phyloP scores from a whole-genome alignment of 805 yeast species.

The Kazachstania viticola region DNA sequence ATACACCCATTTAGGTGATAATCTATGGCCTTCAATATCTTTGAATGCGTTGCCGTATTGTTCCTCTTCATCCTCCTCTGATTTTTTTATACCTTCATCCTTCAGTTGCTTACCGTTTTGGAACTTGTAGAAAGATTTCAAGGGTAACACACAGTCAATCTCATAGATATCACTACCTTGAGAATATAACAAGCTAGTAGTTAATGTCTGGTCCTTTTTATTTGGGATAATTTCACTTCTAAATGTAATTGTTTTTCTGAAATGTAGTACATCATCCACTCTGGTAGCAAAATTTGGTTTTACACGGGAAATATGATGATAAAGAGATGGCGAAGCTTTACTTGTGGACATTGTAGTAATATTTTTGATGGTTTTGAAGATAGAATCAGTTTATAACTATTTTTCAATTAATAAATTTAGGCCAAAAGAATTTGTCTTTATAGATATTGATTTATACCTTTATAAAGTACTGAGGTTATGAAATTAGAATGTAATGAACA shows the following conservation, averaged over 20 bases:
- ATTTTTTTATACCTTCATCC: constrained; percentile 1
- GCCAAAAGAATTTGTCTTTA: no score
- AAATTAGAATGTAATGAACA: no score
- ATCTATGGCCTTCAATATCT: constrained; percentile 27
- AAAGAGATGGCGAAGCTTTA: constrained; percentile 6
- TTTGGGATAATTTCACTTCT: constrained; percentile 22
- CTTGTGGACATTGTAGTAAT: background rate
- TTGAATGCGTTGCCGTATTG: constrained; percentile 54
- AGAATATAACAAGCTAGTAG: constrained; percentile 20
- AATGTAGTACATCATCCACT: constrained; percentile 13
- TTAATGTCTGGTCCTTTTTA: constrained; percentile 18
- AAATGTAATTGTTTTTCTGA: constrained; percentile 19
- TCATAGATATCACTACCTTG: constrained; percentile 25
- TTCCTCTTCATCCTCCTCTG: constrained; percentile 2
- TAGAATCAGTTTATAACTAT: background rate
- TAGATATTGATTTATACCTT: no score
- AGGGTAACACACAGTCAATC: constrained; percentile 20
- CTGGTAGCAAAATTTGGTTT: constrained; percentile 29
- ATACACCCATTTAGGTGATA: constrained; percentile 20
- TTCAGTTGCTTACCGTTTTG: background rate
- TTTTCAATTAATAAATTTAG: no score
- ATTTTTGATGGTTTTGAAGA: background rate
- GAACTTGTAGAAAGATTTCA: constrained; percentile 13
- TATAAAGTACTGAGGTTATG: no score
- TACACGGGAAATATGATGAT: constrained; percentile 26